Percentiles rank a stretch among this genome's conserved stretches.
These are phyloP conservation scores for Aspergillus conjunctus DNA, from an alignment of 495 filamentous ascomycete genomes.

Conservation along the genomic window DNA sequence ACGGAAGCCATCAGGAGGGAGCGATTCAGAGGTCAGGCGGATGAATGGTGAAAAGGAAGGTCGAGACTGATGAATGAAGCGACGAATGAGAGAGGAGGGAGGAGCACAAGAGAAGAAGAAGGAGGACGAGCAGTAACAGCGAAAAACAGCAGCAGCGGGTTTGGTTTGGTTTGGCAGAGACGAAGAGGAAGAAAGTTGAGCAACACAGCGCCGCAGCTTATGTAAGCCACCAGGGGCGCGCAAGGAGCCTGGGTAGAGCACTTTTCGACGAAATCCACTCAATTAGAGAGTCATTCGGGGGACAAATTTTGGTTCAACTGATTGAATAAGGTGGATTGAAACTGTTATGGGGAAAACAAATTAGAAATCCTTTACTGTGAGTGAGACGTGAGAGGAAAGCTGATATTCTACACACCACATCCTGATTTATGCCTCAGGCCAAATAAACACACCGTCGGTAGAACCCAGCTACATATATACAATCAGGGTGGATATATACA, in stretches of 20 bases:
- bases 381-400: too few relatives aligned
- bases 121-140: constrained; percentile 20
- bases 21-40: constrained; percentile 14
- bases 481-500: background rate
- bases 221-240: constrained; percentile 18
- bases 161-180: background rate
- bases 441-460: too few relatives aligned
- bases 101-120: constrained; percentile 24
- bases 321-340: too few relatives aligned
- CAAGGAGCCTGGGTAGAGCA: constrained; percentile 3
- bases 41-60: constrained; percentile 23
- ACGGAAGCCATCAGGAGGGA: constrained; percentile 56
- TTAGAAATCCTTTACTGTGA: too few relatives aligned
- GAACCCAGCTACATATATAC: background rate
- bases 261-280: background rate
- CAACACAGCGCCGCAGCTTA: constrained; percentile 18
- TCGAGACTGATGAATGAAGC: constrained; percentile 23
- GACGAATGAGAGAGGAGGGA: constrained; percentile 28
- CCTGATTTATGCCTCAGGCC: too few relatives aligned
- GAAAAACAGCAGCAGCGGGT: constrained; percentile 18
- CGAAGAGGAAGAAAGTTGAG: constrained; percentile 15
- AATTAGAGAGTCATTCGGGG: too few relatives aligned
- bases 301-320: too few relatives aligned
- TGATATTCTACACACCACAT: too few relatives aligned
- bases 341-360: too few relatives aligned